Conservation (phyloP, 805 yeast species). For the Schwanniomyces vanrijiae region DNA sequence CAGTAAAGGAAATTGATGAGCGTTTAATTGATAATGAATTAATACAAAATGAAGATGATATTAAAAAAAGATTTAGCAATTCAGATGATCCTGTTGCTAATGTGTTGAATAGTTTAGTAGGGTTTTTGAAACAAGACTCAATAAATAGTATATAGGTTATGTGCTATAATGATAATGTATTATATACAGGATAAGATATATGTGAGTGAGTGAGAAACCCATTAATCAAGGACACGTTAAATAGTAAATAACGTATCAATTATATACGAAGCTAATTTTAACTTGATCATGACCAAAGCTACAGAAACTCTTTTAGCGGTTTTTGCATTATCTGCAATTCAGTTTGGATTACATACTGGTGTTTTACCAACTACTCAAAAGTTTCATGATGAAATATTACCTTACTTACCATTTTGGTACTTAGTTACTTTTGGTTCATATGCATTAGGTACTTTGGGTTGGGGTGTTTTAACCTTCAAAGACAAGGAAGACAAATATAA, state of each 20-base stretch:
- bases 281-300: slow-evolving; percentile 60
- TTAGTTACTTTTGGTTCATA: slow-evolving; percentile 68
- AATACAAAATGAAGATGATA: slow-evolving; percentile 19
- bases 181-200: background rate
- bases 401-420: slow-evolving; percentile 70
- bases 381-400: slow-evolving; percentile 55
- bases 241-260: background rate
- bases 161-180: too few species aligned
- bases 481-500: slow-evolving; percentile 67
- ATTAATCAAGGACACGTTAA: background rate
- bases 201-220: background rate
- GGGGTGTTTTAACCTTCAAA: slow-evolving; percentile 66
- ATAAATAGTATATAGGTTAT: background rate
- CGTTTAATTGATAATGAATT: background rate
- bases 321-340: slow-evolving; percentile 49
- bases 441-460: slow-evolving; percentile 66
- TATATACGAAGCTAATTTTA: background rate
- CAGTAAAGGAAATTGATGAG: slow-evolving; percentile 1
- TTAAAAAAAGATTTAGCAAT: slow-evolving; percentile 35
- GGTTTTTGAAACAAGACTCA: slow-evolving; percentile 38
- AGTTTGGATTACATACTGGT: slow-evolving; percentile 51
- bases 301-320: slow-evolving; percentile 54
- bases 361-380: slow-evolving; percentile 53
- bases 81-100: slow-evolving; percentile 36
- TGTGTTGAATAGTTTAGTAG: slow-evolving; percentile 29